Base-by-base conservation (phyloP, 2,329 filamentous ascomycete species). In the Botryosphaeria dothidea region DNA sequence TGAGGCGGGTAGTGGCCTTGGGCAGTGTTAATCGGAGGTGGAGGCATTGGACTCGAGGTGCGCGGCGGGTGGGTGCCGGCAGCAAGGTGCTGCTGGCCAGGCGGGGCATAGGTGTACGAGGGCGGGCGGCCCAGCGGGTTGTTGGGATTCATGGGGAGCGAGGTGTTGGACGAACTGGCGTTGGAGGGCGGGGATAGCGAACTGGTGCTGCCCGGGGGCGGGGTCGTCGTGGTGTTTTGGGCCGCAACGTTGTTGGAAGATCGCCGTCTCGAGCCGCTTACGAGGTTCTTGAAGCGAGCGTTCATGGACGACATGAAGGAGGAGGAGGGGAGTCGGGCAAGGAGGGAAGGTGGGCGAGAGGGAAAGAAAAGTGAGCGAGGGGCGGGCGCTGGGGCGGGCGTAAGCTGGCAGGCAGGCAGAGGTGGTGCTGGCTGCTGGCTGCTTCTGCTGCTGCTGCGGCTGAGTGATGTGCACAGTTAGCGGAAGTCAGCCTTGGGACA, bases 261-360 rank as follows among this genome's bases (percentile, higher is more conserved):
- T 84, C 88, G 91, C 80, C 90, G 89, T 86, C 91, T 92, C 82
- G 89, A 90, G 84, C 92, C 90, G 51, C 51, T 49, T 81, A 90
- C 89, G 82, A 92, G 85, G 84, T 86, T 86, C 84, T 91, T 91
- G 79, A 92, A 87, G 81, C 90, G 88, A 78, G 87, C 86, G 84
- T 91, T 92, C 38, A 64, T 63, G 51, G 49, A 63, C 49, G 52
- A 62, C 45, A 52, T 80, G 76, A 70, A 77, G 71, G 56, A 43
- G 34, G 69, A 67, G 60, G 66, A 68, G 67, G 66, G 66, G 71
- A 67, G 64, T 66, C 57, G 65, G 67, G 58, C 67, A 66, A 66
- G 65, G 68, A 68, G 66, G 66, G 65, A 69, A 19, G 48, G 38
- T 31, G 43, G 29, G 19, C 27, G 29, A 23, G 43, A 58, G 41